Base-by-base conservation (phyloP, 2,329 filamentous ascomycete species). In the Neoarthrinium moseri region DNA sequence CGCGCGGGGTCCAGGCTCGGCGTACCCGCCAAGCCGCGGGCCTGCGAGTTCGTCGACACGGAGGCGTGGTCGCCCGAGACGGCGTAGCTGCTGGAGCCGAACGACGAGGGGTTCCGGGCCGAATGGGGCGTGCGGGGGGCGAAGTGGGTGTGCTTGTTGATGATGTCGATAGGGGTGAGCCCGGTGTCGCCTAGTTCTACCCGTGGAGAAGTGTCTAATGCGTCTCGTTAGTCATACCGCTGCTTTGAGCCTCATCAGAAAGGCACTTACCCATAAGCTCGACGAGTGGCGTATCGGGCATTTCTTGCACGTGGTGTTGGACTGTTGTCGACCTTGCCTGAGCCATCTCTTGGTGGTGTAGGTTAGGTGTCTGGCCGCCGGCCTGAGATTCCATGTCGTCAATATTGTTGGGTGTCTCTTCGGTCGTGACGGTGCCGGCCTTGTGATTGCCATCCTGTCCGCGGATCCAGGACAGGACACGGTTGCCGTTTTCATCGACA, bases 401-500 rank as follows among this genome's bases (percentile, higher is more conserved):
- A 22, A 59, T 67, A 11, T 52, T 51, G 5, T 59, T 58, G 1
- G 63, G 61, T 0, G 64, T 59, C n/a, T 74, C 71, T 2, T 73
- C 72, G 4, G 69, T 73, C 3, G 71, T 72, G 42, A 72, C 58
- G 0, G 75, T 77, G 1, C 65, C 58, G 0, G 69, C 66, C 54
- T 80, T 80, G 36, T 67, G 63, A 37, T 48, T 48, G 21, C 52
- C 58, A 2, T 62, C 57, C 43, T 77, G 72, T 7, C 70, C 71
- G 43, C 67, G 69, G 43, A 82, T 70, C 80, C 80, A 83, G 2
- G 68, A 71, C 10, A 71, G 57, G 53, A 83, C 75, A 27, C 72
- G 70, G 45, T 68, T 65, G 32, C 71, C 67, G 21, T 69, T 68
- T 34, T 78, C 74, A 30, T 77, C 72, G 1, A 71, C 73, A 4